phyloP scores from a whole-genome alignment of 768 basidiomycete species.

The Gloeostereum incarnatum region DNA sequence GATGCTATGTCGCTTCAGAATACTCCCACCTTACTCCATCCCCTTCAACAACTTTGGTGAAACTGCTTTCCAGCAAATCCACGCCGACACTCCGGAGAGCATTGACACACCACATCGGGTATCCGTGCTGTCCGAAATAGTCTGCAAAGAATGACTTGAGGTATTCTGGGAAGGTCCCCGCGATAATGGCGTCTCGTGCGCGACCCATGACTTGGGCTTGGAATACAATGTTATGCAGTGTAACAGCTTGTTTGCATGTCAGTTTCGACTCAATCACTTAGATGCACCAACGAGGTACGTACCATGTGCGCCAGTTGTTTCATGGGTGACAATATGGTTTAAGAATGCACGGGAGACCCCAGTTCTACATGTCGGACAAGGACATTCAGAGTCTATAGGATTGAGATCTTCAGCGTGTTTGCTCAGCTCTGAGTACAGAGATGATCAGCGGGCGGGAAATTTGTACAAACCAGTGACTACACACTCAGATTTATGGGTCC shows the following conservation, averaged over 20 bases:
- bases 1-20: conserved; percentile 24
- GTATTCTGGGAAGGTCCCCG: conserved; percentile 71
- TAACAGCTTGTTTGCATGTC: conserved; percentile 54
- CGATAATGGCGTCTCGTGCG: conserved; percentile 72
- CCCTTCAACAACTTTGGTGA: conserved; percentile 44
- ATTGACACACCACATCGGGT: conserved; percentile 85
- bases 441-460: not conserved
- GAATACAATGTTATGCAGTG: conserved; percentile 78
- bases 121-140: conserved; percentile 72
- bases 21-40: conserved; percentile 79
- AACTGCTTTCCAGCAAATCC: conserved; percentile 56
- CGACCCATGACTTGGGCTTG: conserved; percentile 85
- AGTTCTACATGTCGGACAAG: conserved; percentile 75
- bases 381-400: conserved; percentile 69
- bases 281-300: conserved; percentile 14
- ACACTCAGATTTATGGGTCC: conserved; percentile 80
- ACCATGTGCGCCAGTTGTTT: conserved; percentile 86
- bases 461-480: conserved; percentile 10
- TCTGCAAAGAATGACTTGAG: conserved; percentile 64
- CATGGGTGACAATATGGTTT: conserved; percentile 67
- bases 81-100: conserved; percentile 78
- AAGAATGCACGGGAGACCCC: conserved; percentile 66
- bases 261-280: conserved; percentile 6
- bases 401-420: conserved; percentile 63
- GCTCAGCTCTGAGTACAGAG: conserved; percentile 38